Evolutionary conservation across 2,329 filamentous ascomycete species (phyloP).

Genomic region (Aspergillus udagawae): DNA sequence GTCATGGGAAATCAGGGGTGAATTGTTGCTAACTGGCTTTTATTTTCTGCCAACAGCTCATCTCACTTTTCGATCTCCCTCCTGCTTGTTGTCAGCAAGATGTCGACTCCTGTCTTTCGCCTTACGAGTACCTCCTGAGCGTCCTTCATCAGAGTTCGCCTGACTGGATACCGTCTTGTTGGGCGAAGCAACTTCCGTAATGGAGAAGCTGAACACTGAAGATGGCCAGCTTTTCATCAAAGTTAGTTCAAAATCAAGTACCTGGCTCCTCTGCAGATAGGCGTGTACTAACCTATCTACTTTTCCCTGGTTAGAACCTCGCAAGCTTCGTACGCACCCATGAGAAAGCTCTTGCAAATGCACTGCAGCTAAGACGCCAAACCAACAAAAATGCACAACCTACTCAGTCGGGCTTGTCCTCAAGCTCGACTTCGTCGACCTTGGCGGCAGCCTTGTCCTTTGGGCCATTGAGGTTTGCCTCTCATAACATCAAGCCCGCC

Average conservation of each 20-base stretch:
- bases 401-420: slow-evolving; percentile 49
- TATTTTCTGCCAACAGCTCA: slow-evolving; percentile 16
- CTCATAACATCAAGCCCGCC: slow-evolving; percentile 78
- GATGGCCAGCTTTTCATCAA: slow-evolving; percentile 50
- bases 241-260: slow-evolving; percentile 24
- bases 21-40: slow-evolving; percentile 7
- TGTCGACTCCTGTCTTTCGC: slow-evolving; percentile 27
- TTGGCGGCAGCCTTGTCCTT: slow-evolving; percentile 84
- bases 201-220: slow-evolving; percentile 49
- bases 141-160: slow-evolving; percentile 33
- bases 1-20: neutral
- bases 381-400: slow-evolving; percentile 65
- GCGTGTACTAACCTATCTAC: slow-evolving; percentile 4
- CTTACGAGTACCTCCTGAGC: slow-evolving; percentile 30
- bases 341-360: slow-evolving; percentile 95
- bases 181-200: slow-evolving; percentile 30
- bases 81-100: slow-evolving; percentile 25
- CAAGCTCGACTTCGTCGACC: slow-evolving; percentile 65
- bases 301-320: slow-evolving; percentile 63
- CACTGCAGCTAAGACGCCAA: slow-evolving; percentile 75
- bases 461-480: slow-evolving; percentile 78
- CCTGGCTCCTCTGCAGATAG: neutral
- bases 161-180: slow-evolving; percentile 26
- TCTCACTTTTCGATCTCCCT: slow-evolving; percentile 16
- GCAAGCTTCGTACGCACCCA: slow-evolving; percentile 94